Evolutionary conservation across 2,329 filamentous ascomycete genomes (phyloP).

Genomic region (Penicillium olsonii): DNA sequence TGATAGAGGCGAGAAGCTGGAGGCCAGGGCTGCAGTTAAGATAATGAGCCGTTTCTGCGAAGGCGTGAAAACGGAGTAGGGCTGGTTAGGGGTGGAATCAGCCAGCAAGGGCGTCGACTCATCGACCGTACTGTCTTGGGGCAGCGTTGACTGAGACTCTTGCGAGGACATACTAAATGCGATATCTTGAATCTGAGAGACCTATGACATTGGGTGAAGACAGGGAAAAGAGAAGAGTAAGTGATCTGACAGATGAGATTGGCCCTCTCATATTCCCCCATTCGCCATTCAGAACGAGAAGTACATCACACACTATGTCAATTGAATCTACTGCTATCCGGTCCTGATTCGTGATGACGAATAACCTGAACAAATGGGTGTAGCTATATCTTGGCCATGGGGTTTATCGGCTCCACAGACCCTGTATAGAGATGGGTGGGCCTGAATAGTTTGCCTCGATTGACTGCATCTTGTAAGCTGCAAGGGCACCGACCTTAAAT

Average conservation of each 20-base stretch:
- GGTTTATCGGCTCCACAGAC: constrained; percentile 5
- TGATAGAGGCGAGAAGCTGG: constrained; percentile 46
- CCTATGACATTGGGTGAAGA: too few relatives aligned
- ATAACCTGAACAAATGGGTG: too few relatives aligned
- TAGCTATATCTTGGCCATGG: constrained; percentile 14
- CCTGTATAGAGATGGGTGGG: constrained; percentile 33
- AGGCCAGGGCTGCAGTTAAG: constrained; percentile 40
- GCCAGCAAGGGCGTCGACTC: constrained; percentile 23
- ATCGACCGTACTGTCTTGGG: background rate
- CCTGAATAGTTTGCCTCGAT: constrained; percentile 30
- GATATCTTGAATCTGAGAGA: too few relatives aligned
- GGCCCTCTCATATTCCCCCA: too few relatives aligned
- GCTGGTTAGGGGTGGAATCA: background rate
- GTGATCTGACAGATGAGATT: too few relatives aligned
- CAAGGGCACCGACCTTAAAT: constrained; percentile 7
- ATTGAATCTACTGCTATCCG: too few relatives aligned
- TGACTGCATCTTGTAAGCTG: constrained; percentile 20
- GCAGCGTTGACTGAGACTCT: background rate
- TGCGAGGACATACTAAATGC: too few relatives aligned
- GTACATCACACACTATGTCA: too few relatives aligned
- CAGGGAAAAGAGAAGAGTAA: too few relatives aligned
- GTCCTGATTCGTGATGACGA: too few relatives aligned
- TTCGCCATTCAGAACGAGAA: too few relatives aligned
- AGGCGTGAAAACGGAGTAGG: constrained; percentile 36
- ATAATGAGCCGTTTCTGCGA: constrained; percentile 40